Evolutionary conservation across 352 stramenopile species (phyloP), one percentile per base, ranked within the genome.

Genomic region (Pythium graminicola): DNA sequence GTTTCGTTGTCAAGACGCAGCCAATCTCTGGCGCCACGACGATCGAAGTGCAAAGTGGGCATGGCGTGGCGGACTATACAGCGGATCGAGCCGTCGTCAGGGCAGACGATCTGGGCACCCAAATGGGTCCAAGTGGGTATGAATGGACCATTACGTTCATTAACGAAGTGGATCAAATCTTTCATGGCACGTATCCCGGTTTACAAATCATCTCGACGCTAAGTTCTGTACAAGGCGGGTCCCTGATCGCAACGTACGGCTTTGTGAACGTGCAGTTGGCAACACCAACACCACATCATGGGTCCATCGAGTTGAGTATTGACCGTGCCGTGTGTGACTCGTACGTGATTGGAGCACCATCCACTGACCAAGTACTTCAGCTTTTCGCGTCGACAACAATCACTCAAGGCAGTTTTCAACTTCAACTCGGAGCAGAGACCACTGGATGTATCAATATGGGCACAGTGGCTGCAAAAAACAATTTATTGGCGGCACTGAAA

Each of bases 131-230:
- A 2, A 70, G 57, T 36, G 81, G 81, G 4, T 91, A 89, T 48
- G 55, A 75, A 38, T 91, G 81, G 81, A 77, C 68, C 0, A 76
- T 91, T 43, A 73, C 70, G 0, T 91, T 89, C 41, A 38, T 54
- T n/a, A 70, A 73, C 4, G 65, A 81, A n/a, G 42, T 63, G n/a
- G 62, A 70, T 4, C 33, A 63, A 31, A 26, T 82, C 43, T 35
- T 54, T 2, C 43, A 81, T 22, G 54, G 55, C 10, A 38, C 35
- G 13, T 77, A 81, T 27, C 69, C 77, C 17, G 75, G 74, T 7
- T 41, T 87, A 0, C 69, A 81, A 35, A 28, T 91, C 6, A 17
- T 74, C 8, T 84, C 80, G 27, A 73, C 64, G 0, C 41, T 90
- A 16, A 43, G 51, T 0, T 87, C 80, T 0, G 63, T 87, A 8